Percentiles rank a stretch among this genome's conserved stretches.
Conservation (phyloP, 179 eudicot species). For the Drosera spatulata region DNA sequence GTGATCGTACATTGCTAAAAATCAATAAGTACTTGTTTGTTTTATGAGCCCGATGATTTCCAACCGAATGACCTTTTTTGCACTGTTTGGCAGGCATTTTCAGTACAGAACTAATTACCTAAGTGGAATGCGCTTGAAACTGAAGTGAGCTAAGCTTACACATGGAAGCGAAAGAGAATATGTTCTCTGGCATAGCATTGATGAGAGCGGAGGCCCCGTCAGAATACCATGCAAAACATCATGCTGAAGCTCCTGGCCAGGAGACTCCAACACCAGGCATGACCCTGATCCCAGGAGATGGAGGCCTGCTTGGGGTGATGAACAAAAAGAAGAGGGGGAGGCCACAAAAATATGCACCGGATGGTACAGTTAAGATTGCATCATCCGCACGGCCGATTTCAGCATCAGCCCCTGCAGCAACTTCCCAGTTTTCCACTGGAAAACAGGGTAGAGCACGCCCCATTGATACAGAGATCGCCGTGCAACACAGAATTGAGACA, state of each 20-base stretch:
- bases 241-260: constrained; percentile 9
- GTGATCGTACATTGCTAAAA: too few relatives aligned
- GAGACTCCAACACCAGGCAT: constrained; percentile 4
- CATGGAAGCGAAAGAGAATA: constrained; percentile 6
- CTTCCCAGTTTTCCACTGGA: constrained; percentile 8
- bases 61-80: too few relatives aligned
- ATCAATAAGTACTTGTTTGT: too few relatives aligned
- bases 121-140: too few relatives aligned
- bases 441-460: constrained; percentile 7
- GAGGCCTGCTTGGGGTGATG: neutral
- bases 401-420: constrained; percentile 19
- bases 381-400: constrained; percentile 19
- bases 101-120: too few relatives aligned
- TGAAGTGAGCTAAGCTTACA: too few relatives aligned
- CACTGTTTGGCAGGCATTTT: too few relatives aligned
- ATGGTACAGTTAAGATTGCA: constrained; percentile 6
- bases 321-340: constrained; percentile 37
- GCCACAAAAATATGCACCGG: constrained; percentile 34
- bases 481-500: constrained; percentile 2
- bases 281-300: constrained; percentile 2
- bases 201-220: constrained; percentile 15
- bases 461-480: neutral
- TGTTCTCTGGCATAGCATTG: constrained; percentile 15
- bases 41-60: too few relatives aligned
- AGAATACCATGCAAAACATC: constrained; percentile 15